phyloP scores from a whole-genome alignment of 2,329 filamentous ascomycete genomes.

The Sarocladium kiliense region DNA sequence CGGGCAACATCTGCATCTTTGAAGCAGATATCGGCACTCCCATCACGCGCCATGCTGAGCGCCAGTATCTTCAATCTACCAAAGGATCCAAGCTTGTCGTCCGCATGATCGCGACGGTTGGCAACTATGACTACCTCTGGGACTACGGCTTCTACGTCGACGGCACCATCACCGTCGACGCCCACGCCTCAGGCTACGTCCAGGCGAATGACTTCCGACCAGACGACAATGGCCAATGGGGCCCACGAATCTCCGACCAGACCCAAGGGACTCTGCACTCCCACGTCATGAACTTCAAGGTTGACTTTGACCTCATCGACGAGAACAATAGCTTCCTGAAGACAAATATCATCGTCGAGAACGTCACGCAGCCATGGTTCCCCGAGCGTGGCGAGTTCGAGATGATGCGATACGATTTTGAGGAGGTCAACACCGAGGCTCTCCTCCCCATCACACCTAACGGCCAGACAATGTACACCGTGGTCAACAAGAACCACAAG shows the following conservation, averaged over 20 bases:
- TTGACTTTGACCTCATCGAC: conserved; percentile 32
- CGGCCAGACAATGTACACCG: conserved; percentile 19
- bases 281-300: conserved; percentile 34
- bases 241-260: conserved; percentile 27
- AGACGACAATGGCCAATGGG: conserved; percentile 19
- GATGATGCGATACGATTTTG: conserved; percentile 25
- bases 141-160: conserved; percentile 30
- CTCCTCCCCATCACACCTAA: conserved; percentile 12
- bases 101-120: conserved; percentile 31
- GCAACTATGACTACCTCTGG: conserved; percentile 38
- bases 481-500: conserved; percentile 28
- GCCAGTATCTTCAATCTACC: conserved; percentile 34
- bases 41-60: conserved; percentile 41
- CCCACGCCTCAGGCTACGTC: conserved; percentile 32
- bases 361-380: conserved; percentile 29
- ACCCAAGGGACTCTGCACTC: conserved; percentile 33
- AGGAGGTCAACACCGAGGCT: conserved; percentile 8
- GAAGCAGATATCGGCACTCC: conserved; percentile 45
- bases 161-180: conserved; percentile 31
- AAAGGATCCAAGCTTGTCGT: conserved; percentile 44
- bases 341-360: conserved; percentile 24
- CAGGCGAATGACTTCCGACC: conserved; percentile 28
- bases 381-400: conserved; percentile 29
- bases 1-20: conserved; percentile 50
- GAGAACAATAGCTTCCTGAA: conserved; percentile 31